Evolutionary conservation across 2,329 filamentous ascomycete genomes (phyloP).

Genomic region (Ceratocystis eucalypticola): DNA sequence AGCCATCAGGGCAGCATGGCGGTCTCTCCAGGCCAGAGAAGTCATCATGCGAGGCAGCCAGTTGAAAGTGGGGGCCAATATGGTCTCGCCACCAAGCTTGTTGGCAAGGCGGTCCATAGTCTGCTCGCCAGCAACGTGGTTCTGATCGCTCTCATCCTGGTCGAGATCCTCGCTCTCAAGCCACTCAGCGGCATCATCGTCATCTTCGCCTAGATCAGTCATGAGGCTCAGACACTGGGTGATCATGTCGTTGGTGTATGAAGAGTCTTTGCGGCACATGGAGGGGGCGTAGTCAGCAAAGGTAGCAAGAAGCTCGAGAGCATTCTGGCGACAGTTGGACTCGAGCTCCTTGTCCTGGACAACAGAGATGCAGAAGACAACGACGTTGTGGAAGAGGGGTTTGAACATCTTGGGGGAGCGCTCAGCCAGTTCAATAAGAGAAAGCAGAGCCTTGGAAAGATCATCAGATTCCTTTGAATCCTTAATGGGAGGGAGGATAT

Average conservation of each 20-base stretch:
- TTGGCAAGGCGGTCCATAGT: slow-evolving; percentile 97
- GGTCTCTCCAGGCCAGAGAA: slow-evolving; percentile 84
- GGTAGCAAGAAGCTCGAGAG: slow-evolving; percentile 91
- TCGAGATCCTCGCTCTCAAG: slow-evolving; percentile 87
- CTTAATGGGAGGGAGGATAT: slow-evolving; percentile 87
- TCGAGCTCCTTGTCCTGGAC: slow-evolving; percentile 92
- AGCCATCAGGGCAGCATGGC: slow-evolving; percentile 94
- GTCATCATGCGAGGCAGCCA: slow-evolving; percentile 98
- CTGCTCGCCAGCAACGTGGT: slow-evolving; percentile 95
- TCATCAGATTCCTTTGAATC: slow-evolving; percentile 82
- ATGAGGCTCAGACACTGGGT: slow-evolving; percentile 95
- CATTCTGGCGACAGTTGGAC: slow-evolving; percentile 83
- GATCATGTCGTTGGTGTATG: slow-evolving; percentile 91
- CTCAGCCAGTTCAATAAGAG: slow-evolving; percentile 88
- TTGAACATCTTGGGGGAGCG: slow-evolving; percentile 97
- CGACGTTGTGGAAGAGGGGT: slow-evolving; percentile 78
- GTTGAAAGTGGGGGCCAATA: slow-evolving; percentile 83
- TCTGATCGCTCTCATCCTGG: slow-evolving; percentile 87
- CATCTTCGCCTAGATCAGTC: slow-evolving; percentile 90
- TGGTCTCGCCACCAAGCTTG: slow-evolving; percentile 87
- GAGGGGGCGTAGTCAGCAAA: slow-evolving; percentile 90
- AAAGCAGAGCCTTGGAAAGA: slow-evolving; percentile 75
- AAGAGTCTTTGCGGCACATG: slow-evolving; percentile 89
- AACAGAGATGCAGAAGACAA: slow-evolving; percentile 83
- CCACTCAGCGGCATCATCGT: slow-evolving; percentile 92